Base-by-base conservation (phyloP, 2,329 filamentous ascomycete species). In the Byssothecium circinans region DNA sequence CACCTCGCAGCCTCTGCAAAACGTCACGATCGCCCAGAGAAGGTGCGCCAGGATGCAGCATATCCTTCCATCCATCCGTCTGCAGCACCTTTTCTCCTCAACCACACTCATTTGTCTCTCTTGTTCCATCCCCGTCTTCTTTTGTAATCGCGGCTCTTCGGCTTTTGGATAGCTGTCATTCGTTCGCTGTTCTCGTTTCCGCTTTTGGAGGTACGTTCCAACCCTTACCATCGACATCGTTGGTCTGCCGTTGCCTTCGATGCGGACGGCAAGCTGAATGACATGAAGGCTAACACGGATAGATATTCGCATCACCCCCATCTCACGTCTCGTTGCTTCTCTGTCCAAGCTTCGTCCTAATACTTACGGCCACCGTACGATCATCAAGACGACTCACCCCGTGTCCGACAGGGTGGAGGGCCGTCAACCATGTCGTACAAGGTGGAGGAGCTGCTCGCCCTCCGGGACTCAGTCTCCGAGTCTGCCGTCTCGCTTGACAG, bases 401-500 rank as follows among this genome's bases (percentile, higher is more conserved):
- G 45, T 43, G 23, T 46, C 41, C 25, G 39, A 22, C 44, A 41
- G 37, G 36, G 51, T 45, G 45, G 49, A 52, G 34, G 33, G 43
- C 25, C 41, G 40, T 20, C 47, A 25, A 43, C 39, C 33, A 69
- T 70, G 67, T 66, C 67, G 51, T 74, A 73, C 58, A 72, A 68
- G 45, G 69, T 72, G 8, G 70, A 72, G 45, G 70, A 74, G 56
- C 59, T 74, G 8, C 64, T 74, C 29, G 71, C 71, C 36, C 59
- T 74, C 29, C 60, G 71, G 36, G 68, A 70, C 47, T 73, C 71
- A 1, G 69, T 71, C 2, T 72, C 71, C 8, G 71, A 73, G 53
- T 73, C 70, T 23, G 67, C 70, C 10, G 69, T 74, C 22, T 74
- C 70, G 12, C 60, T 74, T 20, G 71, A 74, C 40, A 71, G 65